These are phyloP conservation scores for Ascochyta rabiei DNA, from an alignment of 2,329 filamentous ascomycete species.

Conservation along the genomic window DNA sequence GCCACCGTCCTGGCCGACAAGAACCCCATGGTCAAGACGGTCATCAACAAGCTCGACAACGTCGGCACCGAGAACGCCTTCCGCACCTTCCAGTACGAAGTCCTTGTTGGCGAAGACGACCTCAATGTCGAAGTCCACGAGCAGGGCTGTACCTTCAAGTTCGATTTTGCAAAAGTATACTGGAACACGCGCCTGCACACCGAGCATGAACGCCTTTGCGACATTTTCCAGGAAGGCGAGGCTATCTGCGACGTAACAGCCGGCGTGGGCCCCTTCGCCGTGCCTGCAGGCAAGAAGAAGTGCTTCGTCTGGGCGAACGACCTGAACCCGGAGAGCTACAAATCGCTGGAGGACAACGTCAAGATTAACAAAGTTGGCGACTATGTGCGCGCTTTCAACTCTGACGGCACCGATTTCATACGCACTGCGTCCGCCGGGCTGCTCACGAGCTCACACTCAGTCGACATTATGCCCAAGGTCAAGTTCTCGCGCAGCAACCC, in stretches of 20 bases:
- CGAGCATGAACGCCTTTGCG: constrained; percentile 82
- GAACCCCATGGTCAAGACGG: constrained; percentile 78
- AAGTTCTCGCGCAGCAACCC: constrained; percentile 36
- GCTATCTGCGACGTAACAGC: constrained; percentile 97
- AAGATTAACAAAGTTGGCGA: constrained; percentile 75
- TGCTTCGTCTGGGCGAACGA: constrained; percentile 98
- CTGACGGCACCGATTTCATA: constrained; percentile 84
- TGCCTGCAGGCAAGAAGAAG: constrained; percentile 86
- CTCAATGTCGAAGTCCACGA: constrained; percentile 83
- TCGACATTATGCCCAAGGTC: constrained; percentile 47
- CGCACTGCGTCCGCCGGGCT: constrained; percentile 67
- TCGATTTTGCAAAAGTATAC: constrained; percentile 96
- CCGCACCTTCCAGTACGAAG: constrained; percentile 90
- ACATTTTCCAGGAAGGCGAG: constrained; percentile 79
- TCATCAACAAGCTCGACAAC: constrained; percentile 94
- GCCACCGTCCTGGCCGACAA: constrained; percentile 89
- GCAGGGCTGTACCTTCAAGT: constrained; percentile 83
- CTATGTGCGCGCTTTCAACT: constrained; percentile 80
- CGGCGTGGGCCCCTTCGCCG: constrained; percentile 91
- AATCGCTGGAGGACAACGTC: constrained; percentile 72
- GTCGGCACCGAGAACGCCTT: constrained; percentile 86
- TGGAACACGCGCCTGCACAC: constrained; percentile 94
- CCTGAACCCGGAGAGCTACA: constrained; percentile 88
- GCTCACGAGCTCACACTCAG: constrained; percentile 59
- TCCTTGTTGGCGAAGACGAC: constrained; percentile 81